Base-by-base conservation (phyloP, 352 stramenopile genomes). In the Pythium scleroteichum region DNA sequence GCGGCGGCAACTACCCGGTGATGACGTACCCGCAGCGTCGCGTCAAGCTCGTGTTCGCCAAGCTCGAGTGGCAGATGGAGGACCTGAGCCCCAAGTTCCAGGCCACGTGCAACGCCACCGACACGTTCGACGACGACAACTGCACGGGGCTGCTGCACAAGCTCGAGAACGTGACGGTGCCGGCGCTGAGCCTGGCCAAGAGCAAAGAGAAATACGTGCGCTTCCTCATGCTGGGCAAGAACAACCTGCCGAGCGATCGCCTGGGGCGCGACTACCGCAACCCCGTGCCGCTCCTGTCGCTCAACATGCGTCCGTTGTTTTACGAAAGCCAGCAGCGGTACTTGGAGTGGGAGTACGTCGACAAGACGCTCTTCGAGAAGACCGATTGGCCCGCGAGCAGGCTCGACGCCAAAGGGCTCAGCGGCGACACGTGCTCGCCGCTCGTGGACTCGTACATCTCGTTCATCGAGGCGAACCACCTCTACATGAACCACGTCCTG, bases 271-370 rank as follows among this genome's bases (percentile, higher is more conserved):
- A 50, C 27, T 69, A 58, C 29, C 46, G 32, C n/a, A 49, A 61
- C 17, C 67, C 62, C 5, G 49, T 74, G 40, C 67, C 40, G 44
- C 57, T 74, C 47, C 45, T 71, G 14, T 49, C 52, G 52, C 57
- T 71, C 20, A 68, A 68, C 19, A 32, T 53, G 42, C 56, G 50
- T 12, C 56, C 48, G 50, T 61, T 69, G 20, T 66, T 62, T 50
- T 71, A 66, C 45, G 2, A 27, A 1, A 33, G 55, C 7, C 40
- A 59, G 59, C 62, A 50, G 4, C 10, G 6, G 1, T 49, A 49
- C 38, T 71, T 60, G 26, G 61, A 72, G 54, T 77, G 62, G 65
- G 70, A 78, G 40, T 72, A 75, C 56, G 26, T 75, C 23, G 20
- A 68, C n/a, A 46, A 47, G 24, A 53, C n/a, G 24, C 32, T 19